Evolutionary conservation across 331 rosid species (phyloP).

Genomic region (Phaseolus coccineus): DNA sequence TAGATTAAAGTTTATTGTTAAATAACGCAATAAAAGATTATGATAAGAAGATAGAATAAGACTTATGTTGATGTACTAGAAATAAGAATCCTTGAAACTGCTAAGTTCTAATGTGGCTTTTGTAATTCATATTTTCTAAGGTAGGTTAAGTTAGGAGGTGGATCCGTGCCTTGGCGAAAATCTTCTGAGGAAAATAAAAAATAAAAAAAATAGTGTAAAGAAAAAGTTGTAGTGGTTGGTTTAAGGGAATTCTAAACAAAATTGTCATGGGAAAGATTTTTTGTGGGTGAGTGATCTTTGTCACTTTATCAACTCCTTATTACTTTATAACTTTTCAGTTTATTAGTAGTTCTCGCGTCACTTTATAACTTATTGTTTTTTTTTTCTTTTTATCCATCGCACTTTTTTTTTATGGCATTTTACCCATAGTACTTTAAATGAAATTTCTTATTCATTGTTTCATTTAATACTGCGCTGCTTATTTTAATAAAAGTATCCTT

Average conservation of each 20-base stretch:
- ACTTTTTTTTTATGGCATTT: background rate
- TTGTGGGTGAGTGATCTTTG: background rate
- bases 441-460: background rate
- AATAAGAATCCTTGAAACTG: background rate
- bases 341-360: background rate
- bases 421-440: background rate
- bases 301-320: background rate
- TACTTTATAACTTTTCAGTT: background rate
- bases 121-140: background rate
- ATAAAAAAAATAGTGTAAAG: background rate
- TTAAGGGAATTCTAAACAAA: background rate
- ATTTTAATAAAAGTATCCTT: background rate
- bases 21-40: background rate
- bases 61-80: background rate
- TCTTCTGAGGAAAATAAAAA: background rate
- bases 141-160: background rate
- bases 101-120: background rate
- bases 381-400: background rate
- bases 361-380: background rate
- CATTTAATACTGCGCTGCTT: background rate
- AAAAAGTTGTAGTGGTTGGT: background rate
- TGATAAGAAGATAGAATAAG: background rate
- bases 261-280: background rate
- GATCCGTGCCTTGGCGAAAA: background rate
- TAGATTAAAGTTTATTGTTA: background rate